Base-by-base conservation (phyloP, 73 alveolate genomes). In the Diophrys sp. region DNA sequence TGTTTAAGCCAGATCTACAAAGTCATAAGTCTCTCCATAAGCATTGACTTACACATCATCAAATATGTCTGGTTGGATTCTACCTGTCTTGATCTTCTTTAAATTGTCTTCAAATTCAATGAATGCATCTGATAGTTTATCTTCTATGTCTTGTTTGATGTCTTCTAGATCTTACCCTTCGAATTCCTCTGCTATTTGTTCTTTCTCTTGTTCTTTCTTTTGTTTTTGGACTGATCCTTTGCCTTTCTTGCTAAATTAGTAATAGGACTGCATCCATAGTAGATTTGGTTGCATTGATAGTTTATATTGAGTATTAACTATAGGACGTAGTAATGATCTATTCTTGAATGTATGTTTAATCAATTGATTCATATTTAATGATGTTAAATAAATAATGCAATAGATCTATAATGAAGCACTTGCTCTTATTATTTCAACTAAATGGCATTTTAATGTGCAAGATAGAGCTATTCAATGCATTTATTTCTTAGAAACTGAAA, bases 31-130 rank as follows among this genome's bases (percentile, higher is more conserved):
- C 33, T 70, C 86, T 31, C 82, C 86, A 54, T 83, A 83, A 24
- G 86, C 91, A 1, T 27, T 30, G 23, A 83, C 86, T 25, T 33
- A 70, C 33, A 83, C 33, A 53, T 69, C 62, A 77, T 83, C 91
- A 54, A 83, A 83, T 67, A 83, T 83, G 54, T 75, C 33, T 2
- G 81, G 73, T 73, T 44, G 27, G 18, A 84, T 86, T 67, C 91
- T 57, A n/a, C 75, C 73, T 1, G 81, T 33, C 67, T 76, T 75
- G 31, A 83, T 31, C 27, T 24, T 55, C 26, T 66, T 69, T 24
- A 83, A 31, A 31, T 33, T 25, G 26, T 66, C 73, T 18, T 76
- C 75, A 0, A 83, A 31, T 18, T 67, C 82, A 2, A 2, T 76
- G 25, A 75, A 18, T 24, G 62, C 23, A 2, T 31, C 74, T 33